Evolutionary conservation across 2,329 filamentous ascomycete genomes (phyloP), one percentile per base, ranked within the genome.

Genomic region (Diaporthe vexans): DNA sequence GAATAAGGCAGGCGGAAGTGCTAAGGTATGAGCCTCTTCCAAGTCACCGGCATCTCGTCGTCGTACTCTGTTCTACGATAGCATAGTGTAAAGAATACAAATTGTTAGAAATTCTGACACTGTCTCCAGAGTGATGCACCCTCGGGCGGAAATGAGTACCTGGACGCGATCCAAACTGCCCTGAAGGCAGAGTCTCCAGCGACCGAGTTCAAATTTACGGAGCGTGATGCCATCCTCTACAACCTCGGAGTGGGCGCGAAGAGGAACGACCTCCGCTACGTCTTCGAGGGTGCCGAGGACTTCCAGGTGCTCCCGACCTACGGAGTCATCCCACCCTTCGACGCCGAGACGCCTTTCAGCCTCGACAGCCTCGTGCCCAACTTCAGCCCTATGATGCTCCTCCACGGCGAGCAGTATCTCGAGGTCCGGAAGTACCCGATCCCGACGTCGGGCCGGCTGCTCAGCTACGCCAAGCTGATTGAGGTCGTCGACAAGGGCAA

Each of bases 371-470:
- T 99, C 76, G 93, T 98, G 37, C 95, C 95, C 83, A 97, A 98
- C 89, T 99, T 98, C 88, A 95, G 91, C 51, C 96, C 95, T 76
- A 98, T 98, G 95, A 98, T 98, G 95, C 91, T 99, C 68, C 93
- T 99, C 33, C 97, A 99, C 86, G 97, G 97, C 82, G 97, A 99
- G 88, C 97, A 99, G 85, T 99, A 95, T 86, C 94, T 99, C 77
- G 97, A 99, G 86, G 90, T 99, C 81, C 92, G 93, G 82, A 95
- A 96, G 84, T 97, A 92, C 87, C 97, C 97, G 54, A 94, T 98
- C 79, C 96, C 96, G 48, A 98, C 95, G 43, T 90, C 92, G 72
- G 95, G 90, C 68, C 92, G 91, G 73, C 92, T 97, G 67, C 84
- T 94, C 79, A 94, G 93, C 73, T 91, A 92, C 81, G 93, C 92